A percentile compares a stretch with the other conserved stretches of the same genome.
phyloP scores from a whole-genome alignment of 306 rosid genomes.

The Quercus cerris region DNA sequence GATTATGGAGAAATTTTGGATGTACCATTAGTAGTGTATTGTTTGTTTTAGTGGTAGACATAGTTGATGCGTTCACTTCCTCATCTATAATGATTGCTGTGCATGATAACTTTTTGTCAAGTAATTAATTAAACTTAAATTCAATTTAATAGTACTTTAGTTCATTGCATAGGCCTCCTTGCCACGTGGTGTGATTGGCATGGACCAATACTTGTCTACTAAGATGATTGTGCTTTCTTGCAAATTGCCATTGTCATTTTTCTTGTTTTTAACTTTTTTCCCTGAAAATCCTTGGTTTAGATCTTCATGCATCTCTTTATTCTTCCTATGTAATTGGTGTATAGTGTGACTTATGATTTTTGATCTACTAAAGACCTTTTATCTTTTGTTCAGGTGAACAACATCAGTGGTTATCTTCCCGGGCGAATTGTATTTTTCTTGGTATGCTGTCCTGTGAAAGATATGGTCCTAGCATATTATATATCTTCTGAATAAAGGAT shows the following conservation, averaged over 20 bases:
- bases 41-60: neutral
- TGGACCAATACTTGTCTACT: neutral
- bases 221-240: neutral
- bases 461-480: slow-evolving; percentile 4
- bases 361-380: slow-evolving; percentile 9
- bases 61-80: neutral
- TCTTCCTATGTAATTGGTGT: slow-evolving; percentile 7
- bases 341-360: slow-evolving; percentile 15
- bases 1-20: neutral
- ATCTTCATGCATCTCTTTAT: slow-evolving; percentile 6
- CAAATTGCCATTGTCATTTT: neutral
- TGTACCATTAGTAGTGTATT: neutral
- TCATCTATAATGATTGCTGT: neutral
- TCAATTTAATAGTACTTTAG: neutral
- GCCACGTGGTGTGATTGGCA: neutral
- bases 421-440: slow-evolving; percentile 96
- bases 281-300: slow-evolving; percentile 6
- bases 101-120: neutral
- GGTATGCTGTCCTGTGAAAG: slow-evolving; percentile 51
- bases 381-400: slow-evolving; percentile 77
- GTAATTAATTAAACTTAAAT: neutral
- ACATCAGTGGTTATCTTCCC: slow-evolving; percentile 98
- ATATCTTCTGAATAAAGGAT: neutral
- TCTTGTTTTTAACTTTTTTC: neutral
- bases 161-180: neutral